Percentiles rank a stretch among this genome's conserved stretches.
These are phyloP conservation scores for Pseudogymnoascus sp. DNA, from an alignment of 2,329 filamentous ascomycete genomes.

Conservation along the genomic window DNA sequence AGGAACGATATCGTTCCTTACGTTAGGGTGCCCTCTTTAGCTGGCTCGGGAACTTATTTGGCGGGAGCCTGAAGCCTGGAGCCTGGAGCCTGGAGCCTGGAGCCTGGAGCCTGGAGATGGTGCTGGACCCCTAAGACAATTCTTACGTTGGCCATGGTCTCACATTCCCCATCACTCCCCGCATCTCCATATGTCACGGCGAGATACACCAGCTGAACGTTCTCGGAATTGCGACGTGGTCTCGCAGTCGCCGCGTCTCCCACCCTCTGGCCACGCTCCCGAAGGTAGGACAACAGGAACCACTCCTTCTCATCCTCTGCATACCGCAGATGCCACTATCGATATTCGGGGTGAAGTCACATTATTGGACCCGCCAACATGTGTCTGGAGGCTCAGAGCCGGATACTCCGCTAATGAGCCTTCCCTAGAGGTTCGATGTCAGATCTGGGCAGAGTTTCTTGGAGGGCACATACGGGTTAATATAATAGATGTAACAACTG, in stretches of 20 bases:
- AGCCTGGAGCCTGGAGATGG: background rate
- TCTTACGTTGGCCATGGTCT: too few relatives aligned
- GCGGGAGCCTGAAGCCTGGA: background rate
- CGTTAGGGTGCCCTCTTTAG: background rate
- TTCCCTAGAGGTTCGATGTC: slow-evolving; percentile 17
- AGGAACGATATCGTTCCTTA: background rate
- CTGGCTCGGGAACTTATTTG: background rate
- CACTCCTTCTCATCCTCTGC: too few relatives aligned
- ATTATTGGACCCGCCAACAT: background rate
- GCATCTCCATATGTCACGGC: background rate
- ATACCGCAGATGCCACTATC: background rate
- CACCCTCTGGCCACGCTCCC: background rate
- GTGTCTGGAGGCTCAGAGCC: background rate
- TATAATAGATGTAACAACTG: background rate
- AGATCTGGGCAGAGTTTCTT: slow-evolving; percentile 16
- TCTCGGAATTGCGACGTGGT: background rate
- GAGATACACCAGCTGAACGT: background rate
- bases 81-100: background rate
- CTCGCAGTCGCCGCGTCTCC: background rate
- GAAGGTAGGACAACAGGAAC: background rate
- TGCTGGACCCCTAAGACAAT: background rate
- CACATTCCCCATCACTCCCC: too few relatives aligned
- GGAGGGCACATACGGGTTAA: slow-evolving; percentile 8
- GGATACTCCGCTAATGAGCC: slow-evolving; percentile 4
- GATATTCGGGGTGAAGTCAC: background rate